Conservation (phyloP, 148 eudicot genomes). For the Pouteria glomerata region DNA sequence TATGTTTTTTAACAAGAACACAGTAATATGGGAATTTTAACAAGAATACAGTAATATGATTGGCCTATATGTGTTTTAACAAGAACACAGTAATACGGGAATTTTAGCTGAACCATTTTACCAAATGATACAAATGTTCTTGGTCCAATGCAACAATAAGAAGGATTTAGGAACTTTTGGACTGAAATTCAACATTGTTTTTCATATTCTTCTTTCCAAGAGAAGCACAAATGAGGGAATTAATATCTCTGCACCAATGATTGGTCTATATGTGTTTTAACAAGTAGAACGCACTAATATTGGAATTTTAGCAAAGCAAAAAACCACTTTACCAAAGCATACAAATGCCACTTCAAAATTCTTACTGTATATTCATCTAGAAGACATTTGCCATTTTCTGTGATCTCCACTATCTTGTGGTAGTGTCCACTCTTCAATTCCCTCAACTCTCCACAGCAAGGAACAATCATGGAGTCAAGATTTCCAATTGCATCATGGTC, state of each 20-base stretch:
- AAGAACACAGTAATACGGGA: too few relatives aligned
- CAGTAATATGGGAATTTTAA: too few relatives aligned
- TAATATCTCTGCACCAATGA: not conserved
- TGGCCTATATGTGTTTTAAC: too few relatives aligned
- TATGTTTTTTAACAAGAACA: too few relatives aligned
- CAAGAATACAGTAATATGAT: too few relatives aligned
- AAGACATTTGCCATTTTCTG: conserved; percentile 80
- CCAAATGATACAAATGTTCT: too few relatives aligned
- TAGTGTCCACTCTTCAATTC: conserved; percentile 77
- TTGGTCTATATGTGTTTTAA: not conserved
- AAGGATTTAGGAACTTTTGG: too few relatives aligned
- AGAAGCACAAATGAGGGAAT: not conserved
- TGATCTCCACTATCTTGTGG: conserved; percentile 80
- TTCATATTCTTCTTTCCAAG: not conserved
- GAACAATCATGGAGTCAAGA: conserved; percentile 82
- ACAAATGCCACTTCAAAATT: not conserved
- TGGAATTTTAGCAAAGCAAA: too few relatives aligned
- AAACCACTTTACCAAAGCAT: not conserved
- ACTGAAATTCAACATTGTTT: too few relatives aligned
- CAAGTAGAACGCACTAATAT: not conserved
- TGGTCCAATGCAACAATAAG: too few relatives aligned
- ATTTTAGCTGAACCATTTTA: too few relatives aligned
- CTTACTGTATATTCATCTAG: conserved; percentile 75
- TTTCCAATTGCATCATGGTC: conserved; percentile 75
- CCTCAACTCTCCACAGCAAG: conserved; percentile 83